These are phyloP conservation scores for Pythium pyrilobum DNA, from an alignment of 352 stramenopile species.

Conservation along the genomic window DNA sequence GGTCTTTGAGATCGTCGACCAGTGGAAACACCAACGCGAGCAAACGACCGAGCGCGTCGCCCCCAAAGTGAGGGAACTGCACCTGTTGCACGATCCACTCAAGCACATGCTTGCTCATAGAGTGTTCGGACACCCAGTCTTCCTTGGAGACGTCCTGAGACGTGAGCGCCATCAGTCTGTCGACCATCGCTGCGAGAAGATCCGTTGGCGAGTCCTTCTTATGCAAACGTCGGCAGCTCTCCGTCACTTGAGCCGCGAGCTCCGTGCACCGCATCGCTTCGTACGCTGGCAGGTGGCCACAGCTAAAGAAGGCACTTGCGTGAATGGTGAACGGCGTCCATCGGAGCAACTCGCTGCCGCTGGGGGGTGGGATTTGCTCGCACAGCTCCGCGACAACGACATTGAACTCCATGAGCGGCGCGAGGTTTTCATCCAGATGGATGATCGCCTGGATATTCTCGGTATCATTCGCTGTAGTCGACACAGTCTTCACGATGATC, in stretches of 20 bases:
- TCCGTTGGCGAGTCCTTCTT: background rate
- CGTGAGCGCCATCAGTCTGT: constrained; percentile 23
- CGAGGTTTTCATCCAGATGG: constrained; percentile 22
- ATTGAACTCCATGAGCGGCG: constrained; percentile 18
- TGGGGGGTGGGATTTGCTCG: background rate
- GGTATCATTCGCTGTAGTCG: background rate
- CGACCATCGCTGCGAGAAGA: background rate
- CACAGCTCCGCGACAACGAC: background rate
- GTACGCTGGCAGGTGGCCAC: constrained; percentile 17
- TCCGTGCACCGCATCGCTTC: constrained; percentile 17
- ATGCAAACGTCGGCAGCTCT: constrained; percentile 13
- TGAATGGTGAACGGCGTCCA: constrained; percentile 23
- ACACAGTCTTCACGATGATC: constrained; percentile 8
- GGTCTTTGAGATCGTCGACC: constrained; percentile 62
- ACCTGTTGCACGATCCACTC: constrained; percentile 50
- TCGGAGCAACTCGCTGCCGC: constrained; percentile 5
- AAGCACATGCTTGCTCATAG: constrained; percentile 53
- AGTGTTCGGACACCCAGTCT: constrained; percentile 44
- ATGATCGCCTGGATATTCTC: constrained; percentile 17
- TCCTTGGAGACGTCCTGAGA: constrained; percentile 59
- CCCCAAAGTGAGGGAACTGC: constrained; percentile 47
- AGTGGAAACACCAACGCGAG: constrained; percentile 77
- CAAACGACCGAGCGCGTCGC: constrained; percentile 65
- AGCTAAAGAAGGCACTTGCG: constrained; percentile 14
- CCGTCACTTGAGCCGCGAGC: background rate